phyloP scores from a whole-genome alignment of 139 green algal genomes.

The Tetraselmis chui region DNA sequence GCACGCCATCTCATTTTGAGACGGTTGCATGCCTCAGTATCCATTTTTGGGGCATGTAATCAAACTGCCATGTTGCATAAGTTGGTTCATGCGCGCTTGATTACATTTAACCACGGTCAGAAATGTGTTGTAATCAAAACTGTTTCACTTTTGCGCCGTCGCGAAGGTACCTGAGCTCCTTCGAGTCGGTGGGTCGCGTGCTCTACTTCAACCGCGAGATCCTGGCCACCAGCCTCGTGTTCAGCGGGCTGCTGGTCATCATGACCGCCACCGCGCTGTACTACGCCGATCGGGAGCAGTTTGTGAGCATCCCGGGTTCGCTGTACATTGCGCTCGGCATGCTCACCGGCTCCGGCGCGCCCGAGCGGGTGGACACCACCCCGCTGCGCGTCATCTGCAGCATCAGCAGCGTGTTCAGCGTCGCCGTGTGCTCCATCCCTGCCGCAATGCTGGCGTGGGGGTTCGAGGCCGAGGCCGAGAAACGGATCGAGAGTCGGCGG shows the following conservation, averaged over 20 bases:
- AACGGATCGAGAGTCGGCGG: background rate
- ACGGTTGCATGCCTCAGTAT: too few relatives aligned
- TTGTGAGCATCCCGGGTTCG: background rate
- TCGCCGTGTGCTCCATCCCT: background rate
- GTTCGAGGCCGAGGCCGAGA: background rate
- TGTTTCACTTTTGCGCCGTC: too few relatives aligned
- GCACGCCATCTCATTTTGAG: too few relatives aligned
- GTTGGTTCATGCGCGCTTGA: too few relatives aligned
- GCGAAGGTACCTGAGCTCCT: background rate
- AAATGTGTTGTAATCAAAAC: too few relatives aligned
- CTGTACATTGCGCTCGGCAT: background rate
- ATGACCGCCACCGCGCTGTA: background rate
- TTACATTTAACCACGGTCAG: too few relatives aligned
- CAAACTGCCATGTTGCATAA: too few relatives aligned
- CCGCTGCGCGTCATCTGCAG: background rate
- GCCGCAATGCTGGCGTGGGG: background rate
- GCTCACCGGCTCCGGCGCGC: background rate
- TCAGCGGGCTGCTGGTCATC: background rate
- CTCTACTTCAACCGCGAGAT: background rate
- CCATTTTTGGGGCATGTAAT: too few relatives aligned
- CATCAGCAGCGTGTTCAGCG: background rate
- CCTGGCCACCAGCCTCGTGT: background rate
- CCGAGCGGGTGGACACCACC: background rate
- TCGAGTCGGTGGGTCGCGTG: background rate
- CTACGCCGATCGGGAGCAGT: background rate